Base-by-base conservation (phyloP, 495 filamentous ascomycete species). In the Aspergillus saccharolyticus region DNA sequence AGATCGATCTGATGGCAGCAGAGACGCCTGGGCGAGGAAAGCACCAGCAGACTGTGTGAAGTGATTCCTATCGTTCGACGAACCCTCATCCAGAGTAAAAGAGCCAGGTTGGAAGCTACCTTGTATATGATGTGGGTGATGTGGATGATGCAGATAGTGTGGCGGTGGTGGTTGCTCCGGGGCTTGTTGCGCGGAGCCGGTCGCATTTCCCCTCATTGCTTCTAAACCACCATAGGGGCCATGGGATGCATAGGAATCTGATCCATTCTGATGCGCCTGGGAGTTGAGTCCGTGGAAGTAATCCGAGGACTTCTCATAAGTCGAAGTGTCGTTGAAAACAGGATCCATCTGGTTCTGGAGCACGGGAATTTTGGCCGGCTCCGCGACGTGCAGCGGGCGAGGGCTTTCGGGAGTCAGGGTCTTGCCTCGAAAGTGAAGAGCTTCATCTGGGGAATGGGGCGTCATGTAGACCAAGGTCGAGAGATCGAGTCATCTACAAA, bases 341-440 rank as follows among this genome's bases (percentile, higher is more conserved):
- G 85, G 84, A 72, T 90, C 85, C 79, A 83, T 89, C 70, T 88
- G 85, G 63, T 86, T 85, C 63, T 86, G 77, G 57, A 89, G 80
- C 53, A 89, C 81, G 18, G 87, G 85, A 51, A 89, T 86, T 62
- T 83, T 88, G 57, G 85, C 77, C 43, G 86, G 84, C 62, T 86
- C 83, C 61, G 87, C 82, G 63, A 85, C 77, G 69, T 89, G 84
- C 61, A 89, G 62, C 55, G 87, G 87, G 57, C 85, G 81, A 55
- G 87, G 87, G 66, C 85, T 88, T 63, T 88, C 81, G 62, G 87
- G 87, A 70, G 85, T 87, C 67, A 88, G 71, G 54, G 83, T 81
- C 75, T 86, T 83, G 72, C 83, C 81, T 62, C 82, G 83, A 66
- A 83, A 84, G 65, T 85, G 80, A 71, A 83, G 78, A 63, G 82